Conservation (phyloP, 257 asterid species). For the Solanum medicagineum region DNA sequence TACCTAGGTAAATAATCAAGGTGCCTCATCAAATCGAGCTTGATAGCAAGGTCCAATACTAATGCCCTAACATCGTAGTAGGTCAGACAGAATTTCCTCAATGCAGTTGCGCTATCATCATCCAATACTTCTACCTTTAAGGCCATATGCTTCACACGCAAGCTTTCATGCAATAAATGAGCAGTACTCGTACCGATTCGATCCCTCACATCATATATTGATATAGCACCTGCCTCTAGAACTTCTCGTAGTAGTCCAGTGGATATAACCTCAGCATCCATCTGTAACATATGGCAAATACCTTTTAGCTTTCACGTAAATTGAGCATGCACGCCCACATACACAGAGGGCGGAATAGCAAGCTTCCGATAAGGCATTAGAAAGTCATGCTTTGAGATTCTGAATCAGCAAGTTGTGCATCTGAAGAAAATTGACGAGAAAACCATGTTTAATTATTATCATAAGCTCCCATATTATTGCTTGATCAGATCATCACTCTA, state of each 20-base stretch:
- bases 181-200: slow-evolving; percentile 56
- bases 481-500: background rate
- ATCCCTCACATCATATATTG: slow-evolving; percentile 49
- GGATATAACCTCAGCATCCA: slow-evolving; percentile 93
- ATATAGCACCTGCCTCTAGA: slow-evolving; percentile 49
- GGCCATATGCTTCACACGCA: slow-evolving; percentile 59
- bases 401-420: background rate
- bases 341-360: background rate
- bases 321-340: background rate
- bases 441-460: background rate
- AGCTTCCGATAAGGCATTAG: background rate
- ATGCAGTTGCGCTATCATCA: slow-evolving; percentile 55
- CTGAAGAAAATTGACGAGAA: background rate
- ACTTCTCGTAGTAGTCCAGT: slow-evolving; percentile 70
- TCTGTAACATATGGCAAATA: slow-evolving; percentile 25
- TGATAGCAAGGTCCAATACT: slow-evolving; percentile 63
- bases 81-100: slow-evolving; percentile 76
- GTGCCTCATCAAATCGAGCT: slow-evolving; percentile 83
- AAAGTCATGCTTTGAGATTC: background rate
- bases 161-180: slow-evolving; percentile 74
- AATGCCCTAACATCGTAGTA: slow-evolving; percentile 85
- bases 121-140: slow-evolving; percentile 52
- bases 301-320: background rate
- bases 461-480: background rate
- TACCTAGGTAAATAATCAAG: slow-evolving; percentile 69